These are phyloP conservation scores for Phoenix roebelenii DNA, from an alignment of 176 grass and related monocot species.

Conservation along the genomic window DNA sequence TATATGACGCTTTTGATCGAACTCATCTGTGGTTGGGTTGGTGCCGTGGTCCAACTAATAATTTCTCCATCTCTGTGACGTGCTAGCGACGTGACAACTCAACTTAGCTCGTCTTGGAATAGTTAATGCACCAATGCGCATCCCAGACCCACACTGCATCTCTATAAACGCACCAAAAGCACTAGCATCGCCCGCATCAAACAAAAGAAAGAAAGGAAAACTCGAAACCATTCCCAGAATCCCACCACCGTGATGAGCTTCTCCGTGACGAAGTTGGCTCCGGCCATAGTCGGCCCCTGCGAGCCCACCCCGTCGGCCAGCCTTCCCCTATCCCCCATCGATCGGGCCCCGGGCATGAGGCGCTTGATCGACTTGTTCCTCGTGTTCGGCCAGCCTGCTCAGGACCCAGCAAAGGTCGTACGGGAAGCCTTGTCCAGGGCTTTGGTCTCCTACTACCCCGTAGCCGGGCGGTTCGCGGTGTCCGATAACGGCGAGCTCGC, in stretches of 20 bases:
- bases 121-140: too few relatives aligned
- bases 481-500: conserved; percentile 13
- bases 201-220: too few relatives aligned
- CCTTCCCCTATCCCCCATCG: background rate
- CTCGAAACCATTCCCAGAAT: background rate
- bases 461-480: background rate
- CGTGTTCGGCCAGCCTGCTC: background rate
- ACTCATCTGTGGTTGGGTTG: too few relatives aligned
- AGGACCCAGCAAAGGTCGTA: background rate
- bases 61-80: too few relatives aligned
- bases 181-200: too few relatives aligned
- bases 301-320: background rate
- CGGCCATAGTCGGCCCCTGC: background rate
- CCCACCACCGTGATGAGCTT: background rate
- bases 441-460: background rate
- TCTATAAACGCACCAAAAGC: too few relatives aligned
- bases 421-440: background rate
- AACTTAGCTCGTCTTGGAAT: too few relatives aligned
- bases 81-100: too few relatives aligned
- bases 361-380: background rate
- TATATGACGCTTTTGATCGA: too few relatives aligned
- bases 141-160: too few relatives aligned
- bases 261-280: background rate
- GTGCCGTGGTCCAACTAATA: too few relatives aligned
- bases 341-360: background rate